A percentile compares a stretch with the other conserved stretches of the same genome.
These are phyloP conservation scores for Beta lomatogona DNA, from an alignment of 179 eudicot species.

Conservation along the genomic window DNA sequence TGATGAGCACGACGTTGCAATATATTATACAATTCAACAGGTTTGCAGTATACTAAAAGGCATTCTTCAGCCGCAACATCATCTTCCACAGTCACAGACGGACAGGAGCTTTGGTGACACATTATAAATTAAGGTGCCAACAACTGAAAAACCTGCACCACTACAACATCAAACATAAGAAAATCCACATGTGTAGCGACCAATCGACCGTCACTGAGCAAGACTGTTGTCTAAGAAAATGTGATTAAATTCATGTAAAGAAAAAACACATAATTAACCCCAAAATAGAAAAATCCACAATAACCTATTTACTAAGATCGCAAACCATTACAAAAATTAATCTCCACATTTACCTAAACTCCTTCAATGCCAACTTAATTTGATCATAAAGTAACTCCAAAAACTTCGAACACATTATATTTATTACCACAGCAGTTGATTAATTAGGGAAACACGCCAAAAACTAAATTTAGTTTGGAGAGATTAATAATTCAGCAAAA, in stretches of 20 bases:
- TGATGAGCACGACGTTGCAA: slow-evolving; percentile 76
- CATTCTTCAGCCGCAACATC: slow-evolving; percentile 76
- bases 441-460: too few relatives aligned
- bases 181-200: slow-evolving; percentile 5
- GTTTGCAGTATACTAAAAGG: slow-evolving; percentile 86
- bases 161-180: slow-evolving; percentile 14
- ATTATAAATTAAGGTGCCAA: slow-evolving; percentile 30
- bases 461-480: too few relatives aligned
- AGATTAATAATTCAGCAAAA: too few relatives aligned
- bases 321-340: too few relatives aligned
- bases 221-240: background rate
- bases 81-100: slow-evolving; percentile 69
- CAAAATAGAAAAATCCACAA: background rate
- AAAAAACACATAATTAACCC: background rate
- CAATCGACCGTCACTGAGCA: background rate
- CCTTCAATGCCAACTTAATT: too few relatives aligned
- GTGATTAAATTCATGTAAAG: background rate
- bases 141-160: slow-evolving; percentile 8
- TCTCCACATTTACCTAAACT: too few relatives aligned
- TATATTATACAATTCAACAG: slow-evolving; percentile 92
- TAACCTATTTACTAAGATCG: too few relatives aligned
- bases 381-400: too few relatives aligned
- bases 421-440: too few relatives aligned
- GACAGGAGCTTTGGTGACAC: slow-evolving; percentile 80
- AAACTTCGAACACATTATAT: too few relatives aligned